Conservation (phyloP, 441 rosid genomes). For the Populus hybrid region DNA sequence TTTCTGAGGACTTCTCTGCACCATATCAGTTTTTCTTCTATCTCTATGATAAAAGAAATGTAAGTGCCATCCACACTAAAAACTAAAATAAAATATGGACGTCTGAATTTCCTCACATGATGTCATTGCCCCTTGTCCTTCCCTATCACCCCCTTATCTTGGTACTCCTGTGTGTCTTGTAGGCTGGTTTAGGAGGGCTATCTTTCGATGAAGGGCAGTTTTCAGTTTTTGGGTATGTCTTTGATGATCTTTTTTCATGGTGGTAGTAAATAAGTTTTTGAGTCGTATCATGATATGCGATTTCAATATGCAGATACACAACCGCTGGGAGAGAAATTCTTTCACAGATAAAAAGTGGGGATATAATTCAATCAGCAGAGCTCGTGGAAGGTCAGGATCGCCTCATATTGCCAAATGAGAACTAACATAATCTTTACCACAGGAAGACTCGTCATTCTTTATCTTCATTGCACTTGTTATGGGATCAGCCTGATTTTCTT, state of each 20-base stretch:
- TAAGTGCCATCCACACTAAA: slow-evolving; percentile 24
- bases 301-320: slow-evolving; percentile 49
- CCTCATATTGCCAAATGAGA: slow-evolving; percentile 58
- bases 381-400: slow-evolving; percentile 76
- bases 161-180: slow-evolving; percentile 8
- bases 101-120: background rate
- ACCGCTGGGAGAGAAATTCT: slow-evolving; percentile 78
- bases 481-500: slow-evolving; percentile 20
- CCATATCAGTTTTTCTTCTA: slow-evolving; percentile 93
- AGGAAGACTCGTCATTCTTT: slow-evolving; percentile 6
- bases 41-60: slow-evolving; percentile 87
- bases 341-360: slow-evolving; percentile 81
- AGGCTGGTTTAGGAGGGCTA: slow-evolving; percentile 92
- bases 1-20: slow-evolving; percentile 86
- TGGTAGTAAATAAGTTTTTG: background rate
- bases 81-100: background rate
- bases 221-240: slow-evolving; percentile 78
- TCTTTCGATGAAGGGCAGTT: slow-evolving; percentile 96
- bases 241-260: background rate
- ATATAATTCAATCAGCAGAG: slow-evolving; percentile 72
- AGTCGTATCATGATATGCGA: background rate
- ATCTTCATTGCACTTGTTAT: background rate
- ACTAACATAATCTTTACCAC: slow-evolving; percentile 14
- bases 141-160: background rate
- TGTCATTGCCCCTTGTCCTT: background rate